Base-by-base conservation (phyloP, 164 flowering plant genomes). In the Vitis rotundifolia region DNA sequence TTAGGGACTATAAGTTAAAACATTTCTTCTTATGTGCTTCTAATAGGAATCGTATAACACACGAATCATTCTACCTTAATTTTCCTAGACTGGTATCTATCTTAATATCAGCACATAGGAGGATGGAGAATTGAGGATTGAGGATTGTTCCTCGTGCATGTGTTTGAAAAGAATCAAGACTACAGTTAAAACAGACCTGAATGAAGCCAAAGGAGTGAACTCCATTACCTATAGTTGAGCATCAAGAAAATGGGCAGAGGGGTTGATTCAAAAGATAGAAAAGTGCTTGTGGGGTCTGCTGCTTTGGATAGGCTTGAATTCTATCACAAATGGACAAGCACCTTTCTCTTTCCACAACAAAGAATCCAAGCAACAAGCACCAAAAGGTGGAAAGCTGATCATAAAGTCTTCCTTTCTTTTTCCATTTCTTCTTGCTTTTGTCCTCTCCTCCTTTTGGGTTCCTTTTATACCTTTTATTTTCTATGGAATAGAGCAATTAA, bases 371-470 rank as follows among this genome's bases (percentile, higher is more conserved):
- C 75, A 64, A 56, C 2, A 2, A 75, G 73, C 65, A 47, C 55
- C 57, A 70, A 67, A 48, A 48, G 63, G 15, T 64, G 67, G 61
- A 75, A 70, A 75, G 73, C 31, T 69, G 37, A 58, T 47, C 60
- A 31, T 52, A 37, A 58, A 63, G 59, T 12, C 51, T 74, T 28
- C 31, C 53, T 16, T 51, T 29, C 62, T 50, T 51, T 44, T 29
- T 19, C 13, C 61, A 22, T 59, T 29, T 56, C 53, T 50, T 57
- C 10, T 14, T 9, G 49, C 60, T 61, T 66, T 61, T 37, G 44
- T 37, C 44, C 16, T 58, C 19, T 51, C 15, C 18, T 63, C n/a
- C 44, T 28, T 67, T 55, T 10, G 12, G 11, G 26, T 11, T 13
- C 15, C 15, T 53, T 53, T 53, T 53, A n/a, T 26, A 2, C 15